Evolutionary conservation across 2,329 filamentous ascomycete species (phyloP).

Genomic region (Aspergillus transmontanensis): DNA sequence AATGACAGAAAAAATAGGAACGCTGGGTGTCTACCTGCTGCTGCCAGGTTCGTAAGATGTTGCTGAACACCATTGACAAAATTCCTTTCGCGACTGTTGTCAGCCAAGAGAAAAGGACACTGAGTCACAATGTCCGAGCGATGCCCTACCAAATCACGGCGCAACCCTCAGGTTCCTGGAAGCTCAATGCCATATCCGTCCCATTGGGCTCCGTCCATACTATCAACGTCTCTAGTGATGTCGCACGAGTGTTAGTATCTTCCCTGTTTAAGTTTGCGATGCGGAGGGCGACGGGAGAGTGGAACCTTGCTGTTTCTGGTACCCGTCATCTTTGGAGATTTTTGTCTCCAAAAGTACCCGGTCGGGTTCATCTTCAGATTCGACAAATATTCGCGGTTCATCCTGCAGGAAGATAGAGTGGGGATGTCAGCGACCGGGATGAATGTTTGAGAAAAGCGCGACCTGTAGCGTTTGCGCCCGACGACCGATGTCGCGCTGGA

Average conservation of each 20-base stretch:
- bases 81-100: constrained; percentile 62
- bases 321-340: constrained; percentile 91
- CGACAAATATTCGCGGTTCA: constrained; percentile 84
- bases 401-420: constrained; percentile 53
- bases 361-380: constrained; percentile 88
- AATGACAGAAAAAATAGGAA: neutral
- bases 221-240: constrained; percentile 79
- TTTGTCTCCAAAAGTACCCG: constrained; percentile 83
- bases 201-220: constrained; percentile 94
- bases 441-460: constrained; percentile 16
- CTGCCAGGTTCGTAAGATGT: constrained; percentile 64
- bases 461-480: constrained; percentile 22
- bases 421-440: constrained; percentile 16
- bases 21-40: constrained; percentile 55
- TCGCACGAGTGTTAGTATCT: constrained; percentile 28
- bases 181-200: constrained; percentile 96
- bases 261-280: constrained; percentile 9
- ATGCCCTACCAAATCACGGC: constrained; percentile 76
- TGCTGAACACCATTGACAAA: constrained; percentile 87
- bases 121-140: constrained; percentile 27
- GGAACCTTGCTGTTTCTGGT: constrained; percentile 95
- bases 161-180: constrained; percentile 96
- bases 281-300: constrained; percentile 28
- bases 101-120: constrained; percentile 22
- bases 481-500: constrained; percentile 17